Conservation (phyloP, 2,329 filamentous ascomycete genomes). For the Pestalotiopsis sp. region DNA sequence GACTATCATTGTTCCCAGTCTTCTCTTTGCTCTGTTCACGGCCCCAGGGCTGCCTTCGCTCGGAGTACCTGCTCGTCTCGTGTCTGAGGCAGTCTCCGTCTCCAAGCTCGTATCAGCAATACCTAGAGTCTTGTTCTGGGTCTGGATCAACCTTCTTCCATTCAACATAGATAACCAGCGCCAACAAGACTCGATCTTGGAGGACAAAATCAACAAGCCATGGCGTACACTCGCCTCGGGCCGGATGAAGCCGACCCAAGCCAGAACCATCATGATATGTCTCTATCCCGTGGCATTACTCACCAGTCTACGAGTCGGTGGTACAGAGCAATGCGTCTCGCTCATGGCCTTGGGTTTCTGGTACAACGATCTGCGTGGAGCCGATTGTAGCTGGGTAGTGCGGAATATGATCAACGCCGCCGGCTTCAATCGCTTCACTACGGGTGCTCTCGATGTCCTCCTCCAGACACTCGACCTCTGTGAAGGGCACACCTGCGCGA, state of each 20-base stretch:
- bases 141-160: slow-evolving; percentile 31
- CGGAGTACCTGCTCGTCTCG: background rate
- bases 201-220: slow-evolving; percentile 35
- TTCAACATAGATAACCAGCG: slow-evolving; percentile 34
- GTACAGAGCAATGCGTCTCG: slow-evolving; percentile 17
- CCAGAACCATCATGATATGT: slow-evolving; percentile 21
- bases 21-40: slow-evolving; percentile 20
- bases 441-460: slow-evolving; percentile 15
- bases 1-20: slow-evolving; percentile 23
- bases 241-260: slow-evolving; percentile 22
- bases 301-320: slow-evolving; percentile 22
- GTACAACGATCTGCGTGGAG: slow-evolving; percentile 34
- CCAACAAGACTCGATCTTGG: slow-evolving; percentile 23
- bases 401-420: slow-evolving; percentile 17
- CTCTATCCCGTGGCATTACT: slow-evolving; percentile 6
- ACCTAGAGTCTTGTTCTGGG: slow-evolving; percentile 25
- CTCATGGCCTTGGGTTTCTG: slow-evolving; percentile 26
- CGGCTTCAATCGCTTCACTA: slow-evolving; percentile 11
- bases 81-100: background rate
- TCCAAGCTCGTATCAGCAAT: background rate
- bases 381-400: slow-evolving; percentile 21
- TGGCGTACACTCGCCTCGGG: slow-evolving; percentile 32
- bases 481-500: slow-evolving; percentile 5
- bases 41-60: background rate
- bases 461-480: slow-evolving; percentile 10